Base-by-base conservation (phyloP, 306 rosid species). In the Medicago lupulina region DNA sequence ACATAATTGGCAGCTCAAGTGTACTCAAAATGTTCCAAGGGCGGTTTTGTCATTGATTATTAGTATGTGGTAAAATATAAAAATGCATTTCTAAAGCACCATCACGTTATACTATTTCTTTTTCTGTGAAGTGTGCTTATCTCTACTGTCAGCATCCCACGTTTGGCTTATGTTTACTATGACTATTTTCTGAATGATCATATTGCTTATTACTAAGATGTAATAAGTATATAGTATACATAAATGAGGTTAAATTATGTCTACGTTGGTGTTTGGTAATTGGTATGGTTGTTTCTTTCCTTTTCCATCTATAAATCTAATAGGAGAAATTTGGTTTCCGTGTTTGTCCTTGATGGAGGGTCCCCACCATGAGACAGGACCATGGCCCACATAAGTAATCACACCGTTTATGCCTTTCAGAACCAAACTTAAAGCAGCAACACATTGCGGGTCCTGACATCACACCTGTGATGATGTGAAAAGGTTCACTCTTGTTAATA, bases 401-500 rank as follows among this genome's bases (percentile, higher is more conserved):
- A 68, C 69, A 66, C 81, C 50, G 75, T 82, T 76, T 81, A 55
- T 68, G 67, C 73, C 85, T 75, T 81, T 81, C 85, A 76, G 84
- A 81, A 66, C 80, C 85, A 51, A 74, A 80, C 82, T 70, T 67
- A 46, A 61, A 71, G 88, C 82, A 76, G 84, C 79, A 75, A 76
- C 86, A 66, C 74, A 79, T 76, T 74, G 81, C 62, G 66, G 82
- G 82, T 70, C 86, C 88, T 81, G 87, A 81, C 80, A 76, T 51
- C 75, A 84, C 74, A 84, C 83, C 82, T 79, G 86, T 79, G 73
- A 55, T 79, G 78, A 67, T 79, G 80, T 64, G 72, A 82, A 57
- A 64, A 50, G 65, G 49, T 79, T 78, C 58, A 60, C 70, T 46
- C 70, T 16, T 57, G 39, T 78, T 72, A 61, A 10, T 67, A 53